Base-by-base conservation (phyloP, 257 asterid genomes). In the Fraxinus americana region DNA sequence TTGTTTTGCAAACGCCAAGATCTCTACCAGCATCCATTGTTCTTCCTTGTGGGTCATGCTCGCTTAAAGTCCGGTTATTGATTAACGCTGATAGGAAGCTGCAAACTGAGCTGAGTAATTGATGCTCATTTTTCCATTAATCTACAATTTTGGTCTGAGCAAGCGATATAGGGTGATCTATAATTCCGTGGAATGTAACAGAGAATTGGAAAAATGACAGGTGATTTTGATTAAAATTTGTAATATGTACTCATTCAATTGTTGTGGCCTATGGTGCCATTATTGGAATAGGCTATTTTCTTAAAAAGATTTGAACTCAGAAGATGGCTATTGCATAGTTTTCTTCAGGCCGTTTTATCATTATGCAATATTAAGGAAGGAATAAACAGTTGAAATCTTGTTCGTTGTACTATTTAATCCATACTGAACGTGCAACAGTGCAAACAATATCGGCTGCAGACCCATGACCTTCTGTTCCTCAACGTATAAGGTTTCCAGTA, bases 31-130 rank as follows among this genome's bases (percentile, higher is more conserved):
- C 88, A 21, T 87, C 91, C 11, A 69, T 90, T 52, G 82, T 91
- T 83, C 90, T 93, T 85, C 97, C 97, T 4, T 91, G 98, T 79
- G 92, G 97, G 7, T 91, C 96, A 38, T 93, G 97, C 81, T 93
- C 97, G 32, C 90, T 85, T 73, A 93, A 89, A 82, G 84, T 93
- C 9, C 83, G 87, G 32, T 71, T 91, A 36, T 63, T 84, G 30
- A 81, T 92, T 67, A 87, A 83, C 79, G 77, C 83, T 25, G 65
- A 82, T 78, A 61, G 65, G 75, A 77, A 72, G 50, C 76, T 84
- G 68, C 80, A 73, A 32, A 79, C 50, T 45, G 79, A 81, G 70
- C 52, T 35, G 39, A 80, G 75, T 61, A 38, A 29, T 70, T 35
- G 75, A 73, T 75, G 45, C 3, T 59, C n/a, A 17, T 35, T 11